phyloP scores from a whole-genome alignment of 768 basidiomycete species.

The Tylopilus sp. region DNA sequence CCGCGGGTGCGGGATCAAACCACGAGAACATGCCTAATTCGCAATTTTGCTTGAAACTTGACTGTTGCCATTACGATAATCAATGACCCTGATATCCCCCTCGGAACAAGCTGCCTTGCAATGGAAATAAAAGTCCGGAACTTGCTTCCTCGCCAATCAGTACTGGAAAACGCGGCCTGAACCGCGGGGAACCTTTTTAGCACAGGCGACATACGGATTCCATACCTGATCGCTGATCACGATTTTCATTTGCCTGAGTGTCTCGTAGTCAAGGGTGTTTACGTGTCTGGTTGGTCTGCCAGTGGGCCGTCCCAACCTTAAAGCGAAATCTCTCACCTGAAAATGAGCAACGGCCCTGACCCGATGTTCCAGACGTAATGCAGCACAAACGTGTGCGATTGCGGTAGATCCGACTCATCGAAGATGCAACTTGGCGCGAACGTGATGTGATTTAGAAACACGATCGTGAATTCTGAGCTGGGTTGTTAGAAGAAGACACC shows the following conservation, averaged over 20 bases:
- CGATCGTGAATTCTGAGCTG: background rate
- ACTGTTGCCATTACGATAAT: constrained; percentile 11
- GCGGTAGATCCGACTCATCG: background rate
- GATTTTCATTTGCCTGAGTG: background rate
- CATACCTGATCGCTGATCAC: background rate
- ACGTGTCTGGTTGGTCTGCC: background rate
- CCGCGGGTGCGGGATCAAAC: background rate
- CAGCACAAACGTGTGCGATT: background rate
- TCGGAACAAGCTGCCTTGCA: background rate
- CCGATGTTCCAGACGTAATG: constrained; percentile 1
- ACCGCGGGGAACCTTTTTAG: background rate
- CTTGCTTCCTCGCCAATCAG: background rate
- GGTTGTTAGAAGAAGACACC: background rate
- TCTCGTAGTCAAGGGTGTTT: background rate
- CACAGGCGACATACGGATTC: background rate
- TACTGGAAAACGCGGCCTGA: background rate
- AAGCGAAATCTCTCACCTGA: background rate
- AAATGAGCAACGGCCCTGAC: background rate
- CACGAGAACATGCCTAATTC: background rate
- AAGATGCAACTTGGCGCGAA: background rate
- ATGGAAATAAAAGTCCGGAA: background rate
- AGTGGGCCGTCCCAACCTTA: background rate
- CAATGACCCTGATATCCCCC: background rate
- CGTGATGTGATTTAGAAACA: background rate
- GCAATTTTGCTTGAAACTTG: constrained; percentile 7